Conservation (phyloP, 2,329 filamentous ascomycete genomes). For the Ophiostoma sp. region DNA sequence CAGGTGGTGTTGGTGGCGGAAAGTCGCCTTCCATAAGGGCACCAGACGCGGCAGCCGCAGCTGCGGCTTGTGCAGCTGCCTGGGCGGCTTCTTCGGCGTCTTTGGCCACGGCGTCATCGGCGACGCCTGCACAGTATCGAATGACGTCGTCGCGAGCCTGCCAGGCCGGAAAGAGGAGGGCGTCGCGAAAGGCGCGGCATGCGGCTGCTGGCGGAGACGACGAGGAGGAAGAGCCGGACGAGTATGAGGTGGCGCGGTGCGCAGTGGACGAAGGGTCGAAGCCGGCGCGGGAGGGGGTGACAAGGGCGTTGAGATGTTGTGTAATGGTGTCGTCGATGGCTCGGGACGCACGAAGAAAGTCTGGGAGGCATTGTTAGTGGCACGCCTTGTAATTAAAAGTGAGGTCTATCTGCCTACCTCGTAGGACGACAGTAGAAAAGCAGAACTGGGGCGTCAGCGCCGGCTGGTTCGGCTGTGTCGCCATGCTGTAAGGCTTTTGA, state of each 20-base stretch:
- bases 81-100: constrained; percentile 57
- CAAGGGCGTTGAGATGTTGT: constrained; percentile 86
- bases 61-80: neutral
- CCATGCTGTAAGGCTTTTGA: constrained; percentile 31
- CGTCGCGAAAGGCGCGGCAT: constrained; percentile 72
- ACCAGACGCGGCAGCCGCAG: neutral
- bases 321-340: constrained; percentile 91
- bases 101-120: constrained; percentile 48
- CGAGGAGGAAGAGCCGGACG: constrained; percentile 60
- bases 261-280: constrained; percentile 82
- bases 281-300: constrained; percentile 68
- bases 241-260: constrained; percentile 55
- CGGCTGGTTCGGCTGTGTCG: constrained; percentile 41
- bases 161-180: constrained; percentile 86
- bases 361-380: constrained; percentile 48
- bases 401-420: constrained; percentile 53
- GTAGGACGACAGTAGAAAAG: constrained; percentile 67
- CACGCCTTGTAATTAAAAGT: neutral
- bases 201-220: constrained; percentile 59
- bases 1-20: constrained; percentile 29
- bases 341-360: constrained; percentile 86
- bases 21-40: neutral
- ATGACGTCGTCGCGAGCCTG: constrained; percentile 78
- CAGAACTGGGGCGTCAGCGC: constrained; percentile 72
- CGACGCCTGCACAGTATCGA: constrained; percentile 85